Conservation (phyloP, 495 filamentous ascomycete species). For the Aspergillus bridgeri region DNA sequence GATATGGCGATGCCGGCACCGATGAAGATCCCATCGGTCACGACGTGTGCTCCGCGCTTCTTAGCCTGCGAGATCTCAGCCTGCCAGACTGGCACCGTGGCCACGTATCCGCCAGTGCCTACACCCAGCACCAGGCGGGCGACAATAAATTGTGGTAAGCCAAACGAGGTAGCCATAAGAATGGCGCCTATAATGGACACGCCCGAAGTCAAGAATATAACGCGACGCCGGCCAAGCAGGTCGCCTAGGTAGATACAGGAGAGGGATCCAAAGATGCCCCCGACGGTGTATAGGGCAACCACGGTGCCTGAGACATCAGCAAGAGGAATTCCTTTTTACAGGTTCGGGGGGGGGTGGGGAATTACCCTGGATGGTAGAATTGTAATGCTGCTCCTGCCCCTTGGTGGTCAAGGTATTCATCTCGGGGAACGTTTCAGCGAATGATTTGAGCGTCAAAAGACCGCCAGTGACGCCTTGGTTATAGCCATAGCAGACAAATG, state of each 20-base stretch:
- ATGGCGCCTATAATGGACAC: slow-evolving; percentile 38
- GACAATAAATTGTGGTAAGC: slow-evolving; percentile 35
- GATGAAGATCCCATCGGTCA: slow-evolving; percentile 63
- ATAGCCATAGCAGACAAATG: slow-evolving; percentile 51
- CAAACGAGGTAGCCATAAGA: slow-evolving; percentile 40
- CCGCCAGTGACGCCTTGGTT: slow-evolving; percentile 48
- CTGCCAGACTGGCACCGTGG: slow-evolving; percentile 62
- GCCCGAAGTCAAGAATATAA: slow-evolving; percentile 31
- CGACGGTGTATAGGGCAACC: slow-evolving; percentile 33
- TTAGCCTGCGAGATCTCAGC: slow-evolving; percentile 59
- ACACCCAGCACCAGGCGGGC: slow-evolving; percentile 57
- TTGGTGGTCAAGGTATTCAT: slow-evolving; percentile 50
- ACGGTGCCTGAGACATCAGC: slow-evolving; percentile 25
- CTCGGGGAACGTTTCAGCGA: slow-evolving; percentile 45
- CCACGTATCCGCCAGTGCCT: slow-evolving; percentile 61
- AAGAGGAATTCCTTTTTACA: neutral
- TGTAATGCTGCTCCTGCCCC: slow-evolving; percentile 27
- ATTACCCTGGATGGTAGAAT: slow-evolving; percentile 41
- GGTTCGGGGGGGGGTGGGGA: neutral
- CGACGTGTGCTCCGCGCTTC: slow-evolving; percentile 60
- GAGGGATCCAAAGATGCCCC: slow-evolving; percentile 33
- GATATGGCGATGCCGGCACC: slow-evolving; percentile 63
- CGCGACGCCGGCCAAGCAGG: slow-evolving; percentile 27
- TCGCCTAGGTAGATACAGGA: slow-evolving; percentile 33
- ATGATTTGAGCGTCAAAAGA: slow-evolving; percentile 37